Evolutionary conservation across 305 asterid genomes (phyloP), one percentile per base, ranked within the genome.

Genomic region (Fraxinus sp.): DNA sequence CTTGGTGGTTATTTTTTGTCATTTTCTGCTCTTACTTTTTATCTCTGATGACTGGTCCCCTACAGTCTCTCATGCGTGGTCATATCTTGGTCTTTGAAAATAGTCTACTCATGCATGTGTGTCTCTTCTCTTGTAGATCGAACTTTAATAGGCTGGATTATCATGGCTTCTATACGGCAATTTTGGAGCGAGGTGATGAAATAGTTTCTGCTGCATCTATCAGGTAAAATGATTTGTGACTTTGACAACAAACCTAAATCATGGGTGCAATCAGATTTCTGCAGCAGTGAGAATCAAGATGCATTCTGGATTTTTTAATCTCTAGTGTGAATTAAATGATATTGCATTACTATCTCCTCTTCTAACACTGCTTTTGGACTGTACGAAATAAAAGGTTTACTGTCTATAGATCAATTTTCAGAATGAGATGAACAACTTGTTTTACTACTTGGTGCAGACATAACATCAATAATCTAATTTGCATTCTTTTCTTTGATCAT

Each of bases 131-230:
- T 87, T 85, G 85, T 87, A 97, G 99, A 82, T 92, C 99, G 81
- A 95, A 97, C 84, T 94, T 94, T 82, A 95, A 87, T 72, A 93
- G 99, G 78, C 87, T 97, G 90, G 90, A 95, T 87, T 97, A 83
- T 86, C 80, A 84, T 81, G 94, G 98, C 80, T 97, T 97, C 89
- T 95, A 92, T 85, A 92, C 97, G 1, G 96, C 90, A 85, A 84
- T 97, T 86, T 83, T 97, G 93, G 99, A 97, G 87, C 90, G 95
- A 74, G 97, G 97, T 0, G 98, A 97, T 87, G 99, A 97, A 84
- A 86, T 95, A 84, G 86, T 97, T 62, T 88, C 95, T 89, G 97
- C 95, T 22, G 98, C 99, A 43, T 94, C 96, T 80, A 86, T 97
- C 87, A 97, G 99, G 99, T 97, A 91, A 75, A 82, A 75, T 49